Evolutionary conservation across 2,329 filamentous ascomycete genomes (phyloP), one percentile per base, ranked within the genome.

Genomic region (Cercospora sp.): DNA sequence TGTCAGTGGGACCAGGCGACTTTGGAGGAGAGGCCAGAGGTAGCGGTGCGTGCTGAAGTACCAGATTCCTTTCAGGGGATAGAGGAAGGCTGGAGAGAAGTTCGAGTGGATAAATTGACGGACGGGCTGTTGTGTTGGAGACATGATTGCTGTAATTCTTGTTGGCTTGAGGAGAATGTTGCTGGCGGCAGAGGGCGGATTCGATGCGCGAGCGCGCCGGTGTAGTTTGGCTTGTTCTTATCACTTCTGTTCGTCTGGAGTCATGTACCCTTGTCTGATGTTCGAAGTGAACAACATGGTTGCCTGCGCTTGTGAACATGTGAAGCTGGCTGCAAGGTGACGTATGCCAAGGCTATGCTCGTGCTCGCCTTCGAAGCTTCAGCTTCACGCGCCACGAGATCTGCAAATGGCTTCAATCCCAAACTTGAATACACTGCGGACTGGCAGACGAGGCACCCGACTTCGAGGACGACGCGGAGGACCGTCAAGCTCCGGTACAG

Each of bases 1-100:
- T 2, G 91, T 87, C 30, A 96, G 85, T 0, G 94, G 94, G 0
- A 98, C 80, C 2, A 99, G 83, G 16, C 94, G 89, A 26, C 91
- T 85, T 66, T 87, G 83, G 72, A 97, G 90, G 1, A 97, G 86
- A 26, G 94, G 93, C 80, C 91, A 96, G 72, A 95, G 90, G 74
- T 91, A 93, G 23, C 87, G 89, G 77, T 94, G 91, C 33, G 86
- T 84, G 61, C 87, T 72, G 79, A 96, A 97, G 81, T 94, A 97
- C 82, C 87, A 89, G 75, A 97, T 89, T 70, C 95, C 94, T 69
- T 76, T 77, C 45, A 79, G 58, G 2, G 78, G 78, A 60, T 79
- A 79, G 31, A 78, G 66, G 60, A 73, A 75, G 8, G 77, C 70
- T 12, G 77, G 73, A 10, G 73, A 77, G 70, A 79, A 78, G 72